Evolutionary conservation across 1,284 basidiomycete genomes (phyloP), one percentile per base, ranked within the genome.

Genomic region (Boletus sp.): DNA sequence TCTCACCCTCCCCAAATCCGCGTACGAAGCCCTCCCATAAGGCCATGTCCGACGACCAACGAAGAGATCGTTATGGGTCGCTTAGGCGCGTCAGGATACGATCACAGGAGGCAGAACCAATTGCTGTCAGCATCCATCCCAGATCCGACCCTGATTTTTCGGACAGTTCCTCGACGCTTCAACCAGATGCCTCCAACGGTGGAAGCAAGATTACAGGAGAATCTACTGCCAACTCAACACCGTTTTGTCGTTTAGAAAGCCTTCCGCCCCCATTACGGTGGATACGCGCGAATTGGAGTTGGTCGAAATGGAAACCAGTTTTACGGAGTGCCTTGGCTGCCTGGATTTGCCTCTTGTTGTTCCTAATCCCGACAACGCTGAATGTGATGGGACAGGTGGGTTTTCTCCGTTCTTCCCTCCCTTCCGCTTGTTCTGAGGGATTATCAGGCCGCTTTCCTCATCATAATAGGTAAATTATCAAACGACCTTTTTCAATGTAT

Each of bases 241-340:
- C 25, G 1, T 33, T 40, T 7, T 51, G 29, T 38, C 39, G 7
- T 19, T 10, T 22, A 1, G 20, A 50, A 26, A 58, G 46, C 5
- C 37, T 71, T 14, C 68, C 63, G 2, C 19, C 44, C 12, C 35
- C 49, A 26, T 55, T 82, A 27, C 61, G 64, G 41, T 88, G 84
- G 84, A 75, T 86, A 27, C 70, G 72, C 3, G 66, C 62, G 13
- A 84, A 82, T 52, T 76, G 69, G 61, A 76, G 66, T 0, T 82
- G 75, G 76, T 67, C 76, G 8, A 82, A 79, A 54, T 54, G 82
- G 57, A 86, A 87, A 63, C 81, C 84, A 4, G 78, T 77, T 10
- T 65, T 90, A 23, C 78, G 88, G 39, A 78, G 79, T 54, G 76
- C 84, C 3, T 46, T 84, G 37, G 70, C 80, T 1, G 84, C 75